Conservation (phyloP, 352 stramenopile species). For the Phytophthora constricta region DNA sequence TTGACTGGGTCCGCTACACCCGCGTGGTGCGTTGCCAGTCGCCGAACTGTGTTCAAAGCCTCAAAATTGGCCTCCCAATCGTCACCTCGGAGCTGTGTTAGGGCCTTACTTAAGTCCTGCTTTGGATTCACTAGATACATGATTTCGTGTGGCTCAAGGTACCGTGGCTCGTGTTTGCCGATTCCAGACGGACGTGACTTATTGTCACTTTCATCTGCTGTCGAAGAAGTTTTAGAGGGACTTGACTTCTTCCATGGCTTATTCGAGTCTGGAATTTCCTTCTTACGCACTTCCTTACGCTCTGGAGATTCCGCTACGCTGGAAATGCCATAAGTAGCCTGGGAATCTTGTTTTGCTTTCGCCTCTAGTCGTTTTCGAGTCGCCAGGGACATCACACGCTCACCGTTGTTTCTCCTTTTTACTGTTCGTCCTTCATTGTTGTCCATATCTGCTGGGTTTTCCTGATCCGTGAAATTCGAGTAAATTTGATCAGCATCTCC, state of each 20-base stretch:
- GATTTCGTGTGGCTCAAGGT: slow-evolving; percentile 70
- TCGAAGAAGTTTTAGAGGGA: slow-evolving; percentile 6
- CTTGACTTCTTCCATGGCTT: slow-evolving; percentile 20
- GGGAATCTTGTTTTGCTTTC: slow-evolving; percentile 54
- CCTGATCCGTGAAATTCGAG: slow-evolving; percentile 5
- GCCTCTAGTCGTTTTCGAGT: slow-evolving; percentile 71
- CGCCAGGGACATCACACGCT: slow-evolving; percentile 12
- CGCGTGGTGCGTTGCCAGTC: slow-evolving; percentile 61
- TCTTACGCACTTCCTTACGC: background rate
- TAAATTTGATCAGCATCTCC: slow-evolving; percentile 10
- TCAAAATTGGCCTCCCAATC: slow-evolving; percentile 79
- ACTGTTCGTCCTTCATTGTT: slow-evolving; percentile 33
- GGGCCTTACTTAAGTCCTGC: slow-evolving; percentile 50
- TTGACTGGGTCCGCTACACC: slow-evolving; percentile 47
- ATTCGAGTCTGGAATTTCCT: background rate
- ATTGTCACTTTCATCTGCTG: slow-evolving; percentile 13
- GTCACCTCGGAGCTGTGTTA: slow-evolving; percentile 44
- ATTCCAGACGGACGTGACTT: slow-evolving; percentile 15
- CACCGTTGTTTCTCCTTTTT: slow-evolving; percentile 13
- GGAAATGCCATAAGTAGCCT: background rate
- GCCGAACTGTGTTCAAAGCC: slow-evolving; percentile 59
- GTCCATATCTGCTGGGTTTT: slow-evolving; percentile 8
- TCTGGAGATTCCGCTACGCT: background rate
- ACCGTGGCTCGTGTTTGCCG: slow-evolving; percentile 68
- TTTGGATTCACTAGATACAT: slow-evolving; percentile 62